Evolutionary conservation across 805 yeast genomes (phyloP).

Genomic region (Sugiyamaella valdiviana): DNA sequence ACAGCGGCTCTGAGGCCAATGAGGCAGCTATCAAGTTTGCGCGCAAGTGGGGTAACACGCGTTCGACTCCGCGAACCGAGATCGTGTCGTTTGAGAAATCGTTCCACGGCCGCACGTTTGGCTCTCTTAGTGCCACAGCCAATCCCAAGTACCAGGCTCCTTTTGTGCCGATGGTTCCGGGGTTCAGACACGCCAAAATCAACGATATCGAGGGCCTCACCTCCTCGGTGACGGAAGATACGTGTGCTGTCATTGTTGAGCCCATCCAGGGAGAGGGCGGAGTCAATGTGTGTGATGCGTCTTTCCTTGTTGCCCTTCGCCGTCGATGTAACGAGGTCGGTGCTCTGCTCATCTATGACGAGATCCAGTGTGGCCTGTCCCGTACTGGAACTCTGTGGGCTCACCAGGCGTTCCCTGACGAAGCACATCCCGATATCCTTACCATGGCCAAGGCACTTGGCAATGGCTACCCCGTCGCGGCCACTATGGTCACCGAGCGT

Average conservation of each 20-base stretch:
- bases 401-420: conserved; percentile 63
- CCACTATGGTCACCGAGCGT: conserved; percentile 76
- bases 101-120: conserved; percentile 94
- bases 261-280: conserved; percentile 99
- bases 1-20: conserved; percentile 75
- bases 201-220: conserved; percentile 56
- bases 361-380: conserved; percentile 94
- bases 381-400: conserved; percentile 94
- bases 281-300: conserved; percentile 57
- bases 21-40: conserved; percentile 75
- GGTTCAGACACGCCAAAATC: conserved; percentile 63
- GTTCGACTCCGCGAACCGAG: conserved; percentile 42
- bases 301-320: conserved; percentile 61
- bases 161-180: conserved; percentile 87
- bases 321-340: conserved; percentile 60
- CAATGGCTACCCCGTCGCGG: conserved; percentile 94
- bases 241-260: conserved; percentile 91
- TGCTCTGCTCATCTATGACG: conserved; percentile 82
- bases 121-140: conserved; percentile 86
- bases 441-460: conserved; percentile 96
- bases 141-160: conserved; percentile 91
- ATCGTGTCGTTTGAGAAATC: conserved; percentile 82
- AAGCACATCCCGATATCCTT: conserved; percentile 89
- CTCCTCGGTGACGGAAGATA: conserved; percentile 49
- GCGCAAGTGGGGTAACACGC: conserved; percentile 67